These are phyloP conservation scores for Hypomyces rosellus DNA, from an alignment of 2,329 filamentous ascomycete genomes.

Conservation along the genomic window DNA sequence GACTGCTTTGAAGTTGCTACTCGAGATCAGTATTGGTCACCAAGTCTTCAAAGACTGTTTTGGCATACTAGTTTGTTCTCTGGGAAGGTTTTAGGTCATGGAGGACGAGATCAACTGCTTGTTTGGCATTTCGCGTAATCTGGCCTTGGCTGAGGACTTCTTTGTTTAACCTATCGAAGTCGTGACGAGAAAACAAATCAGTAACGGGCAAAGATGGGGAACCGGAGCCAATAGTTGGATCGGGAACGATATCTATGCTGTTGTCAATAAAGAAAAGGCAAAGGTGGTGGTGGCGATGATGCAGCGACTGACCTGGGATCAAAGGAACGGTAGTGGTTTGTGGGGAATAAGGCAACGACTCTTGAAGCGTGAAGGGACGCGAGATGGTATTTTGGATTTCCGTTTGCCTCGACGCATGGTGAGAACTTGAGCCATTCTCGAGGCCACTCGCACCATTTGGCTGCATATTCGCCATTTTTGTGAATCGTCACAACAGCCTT, in stretches of 20 bases:
- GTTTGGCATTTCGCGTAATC: conserved; percentile 60
- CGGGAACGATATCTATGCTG: conserved; percentile 55
- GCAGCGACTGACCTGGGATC: conserved; percentile 54
- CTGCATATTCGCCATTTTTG: conserved; percentile 26
- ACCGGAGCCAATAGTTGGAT: conserved; percentile 53
- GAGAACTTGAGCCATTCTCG: conserved; percentile 28
- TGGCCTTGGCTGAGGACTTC: conserved; percentile 56
- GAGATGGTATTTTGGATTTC: conserved; percentile 22
- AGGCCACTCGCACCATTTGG: conserved; percentile 23
- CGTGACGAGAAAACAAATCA: conserved; percentile 44
- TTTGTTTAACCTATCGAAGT: conserved; percentile 63
- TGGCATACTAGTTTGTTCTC: conserved; percentile 59
- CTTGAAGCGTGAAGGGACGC: conserved; percentile 58
- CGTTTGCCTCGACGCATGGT: conserved; percentile 14
- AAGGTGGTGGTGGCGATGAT: background rate
- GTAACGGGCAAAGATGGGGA: conserved; percentile 46
- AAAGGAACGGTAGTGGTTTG: conserved; percentile 76
- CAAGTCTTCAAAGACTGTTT: background rate
- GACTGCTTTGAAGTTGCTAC: conserved; percentile 46
- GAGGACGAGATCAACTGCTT: conserved; percentile 67
- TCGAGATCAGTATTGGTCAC: conserved; percentile 20
- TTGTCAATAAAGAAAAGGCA: background rate
- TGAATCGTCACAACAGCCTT: conserved; percentile 20
- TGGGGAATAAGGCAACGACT: conserved; percentile 76
- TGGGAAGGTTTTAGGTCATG: conserved; percentile 67